A percentile compares a stretch with the other conserved stretches of the same genome.
These are phyloP conservation scores for Taiwanofungus camphoratus DNA, from an alignment of 1,284 basidiomycete species.

Conservation along the genomic window DNA sequence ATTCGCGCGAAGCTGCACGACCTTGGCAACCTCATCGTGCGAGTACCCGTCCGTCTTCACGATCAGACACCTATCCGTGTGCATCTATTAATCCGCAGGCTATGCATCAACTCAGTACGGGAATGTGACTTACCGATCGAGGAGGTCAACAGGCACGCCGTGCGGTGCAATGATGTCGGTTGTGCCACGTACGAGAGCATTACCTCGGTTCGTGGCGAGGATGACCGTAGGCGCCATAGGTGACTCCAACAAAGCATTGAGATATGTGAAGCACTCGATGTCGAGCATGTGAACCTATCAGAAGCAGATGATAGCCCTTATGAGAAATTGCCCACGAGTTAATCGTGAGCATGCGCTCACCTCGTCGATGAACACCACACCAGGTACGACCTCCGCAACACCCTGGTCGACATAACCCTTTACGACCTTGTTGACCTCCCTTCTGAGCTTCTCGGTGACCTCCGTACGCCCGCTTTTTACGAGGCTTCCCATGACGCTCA, in stretches of 20 bases:
- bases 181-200: conserved; percentile 88
- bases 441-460: conserved; percentile 92
- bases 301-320: not conserved
- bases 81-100: not conserved
- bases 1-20: conserved; percentile 81
- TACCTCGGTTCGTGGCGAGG: conserved; percentile 93
- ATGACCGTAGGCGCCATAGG: conserved; percentile 97
- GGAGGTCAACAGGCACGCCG: conserved; percentile 89
- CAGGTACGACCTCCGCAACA: conserved; percentile 95
- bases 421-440: conserved; percentile 98
- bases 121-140: conserved; percentile 65
- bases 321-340: not conserved
- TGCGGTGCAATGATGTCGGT: conserved; percentile 89
- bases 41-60: conserved; percentile 89
- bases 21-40: conserved; percentile 81
- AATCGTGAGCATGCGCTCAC: conserved; percentile 34
- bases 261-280: conserved; percentile 98
- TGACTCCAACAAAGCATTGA: conserved; percentile 93
- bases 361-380: conserved; percentile 98
- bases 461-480: conserved; percentile 94
- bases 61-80: conserved; percentile 75
- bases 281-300: conserved; percentile 96
- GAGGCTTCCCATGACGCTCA: conserved; percentile 97
- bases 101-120: conserved; percentile 9
- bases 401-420: conserved; percentile 98